Conservation (phyloP, 2,329 filamentous ascomycete species). For the Elsinoe perseae region DNA sequence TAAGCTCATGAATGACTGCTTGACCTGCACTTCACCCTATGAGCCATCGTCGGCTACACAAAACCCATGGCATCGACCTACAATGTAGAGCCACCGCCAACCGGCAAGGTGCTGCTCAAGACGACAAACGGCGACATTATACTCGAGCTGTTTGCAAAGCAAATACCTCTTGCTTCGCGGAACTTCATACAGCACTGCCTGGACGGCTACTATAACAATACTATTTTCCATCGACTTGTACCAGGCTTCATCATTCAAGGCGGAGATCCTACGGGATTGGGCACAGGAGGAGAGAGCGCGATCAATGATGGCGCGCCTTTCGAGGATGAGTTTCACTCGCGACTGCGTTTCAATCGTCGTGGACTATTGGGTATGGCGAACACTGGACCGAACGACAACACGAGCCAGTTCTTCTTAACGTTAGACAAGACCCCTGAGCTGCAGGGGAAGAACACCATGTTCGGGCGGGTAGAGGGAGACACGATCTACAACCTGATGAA, state of each 20-base stretch:
- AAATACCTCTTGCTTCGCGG: conserved; percentile 81
- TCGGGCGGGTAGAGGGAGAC: conserved; percentile 84
- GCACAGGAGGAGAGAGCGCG: conserved; percentile 84
- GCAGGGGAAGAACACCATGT: conserved; percentile 84
- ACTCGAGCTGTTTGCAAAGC: conserved; percentile 90
- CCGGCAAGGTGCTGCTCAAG: conserved; percentile 81
- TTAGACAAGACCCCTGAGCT: conserved; percentile 75
- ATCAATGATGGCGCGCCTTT: conserved; percentile 79
- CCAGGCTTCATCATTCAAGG: conserved; percentile 91
- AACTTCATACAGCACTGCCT: conserved; percentile 95
- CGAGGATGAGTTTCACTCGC: conserved; percentile 83
- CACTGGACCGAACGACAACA: conserved; percentile 69
- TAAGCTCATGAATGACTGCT: conserved; percentile 2
- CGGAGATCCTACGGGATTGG: conserved; percentile 87
- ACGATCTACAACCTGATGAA: conserved; percentile 94
- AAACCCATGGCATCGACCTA: conserved; percentile 74
- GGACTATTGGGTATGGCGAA: conserved; percentile 96
- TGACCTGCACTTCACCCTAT: neutral
- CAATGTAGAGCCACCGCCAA: conserved; percentile 90
- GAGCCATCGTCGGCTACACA: too few species aligned
- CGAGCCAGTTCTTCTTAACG: conserved; percentile 96
- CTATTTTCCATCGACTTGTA: conserved; percentile 87
- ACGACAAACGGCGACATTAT: conserved; percentile 84
- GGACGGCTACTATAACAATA: conserved; percentile 91
- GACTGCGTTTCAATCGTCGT: conserved; percentile 85